phyloP scores from a whole-genome alignment of 2,329 filamentous ascomycete genomes.

The Cladosporium sp. region DNA sequence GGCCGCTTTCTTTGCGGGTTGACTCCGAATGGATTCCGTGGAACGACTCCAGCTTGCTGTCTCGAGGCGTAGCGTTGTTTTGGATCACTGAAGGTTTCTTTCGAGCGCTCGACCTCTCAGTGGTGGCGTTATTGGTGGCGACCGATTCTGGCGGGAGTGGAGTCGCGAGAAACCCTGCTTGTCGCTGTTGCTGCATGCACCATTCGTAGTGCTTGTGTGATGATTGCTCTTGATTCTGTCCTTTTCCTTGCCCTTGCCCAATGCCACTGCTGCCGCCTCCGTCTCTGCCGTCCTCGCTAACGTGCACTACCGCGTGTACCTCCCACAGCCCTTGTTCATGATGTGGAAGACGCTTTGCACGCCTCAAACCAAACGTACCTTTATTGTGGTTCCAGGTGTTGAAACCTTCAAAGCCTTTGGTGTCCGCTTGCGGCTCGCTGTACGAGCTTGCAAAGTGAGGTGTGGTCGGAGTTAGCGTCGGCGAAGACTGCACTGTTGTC shows the following conservation, averaged over 20 bases:
- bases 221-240: background rate
- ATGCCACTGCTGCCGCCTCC: conserved; percentile 3
- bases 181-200: conserved; percentile 3
- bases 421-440: conserved; percentile 24
- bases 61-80: background rate
- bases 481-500: conserved; percentile 29
- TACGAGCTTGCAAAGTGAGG: conserved; percentile 6
- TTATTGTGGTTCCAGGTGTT: conserved; percentile 15
- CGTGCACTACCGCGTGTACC: conserved; percentile 34
- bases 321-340: conserved; percentile 29
- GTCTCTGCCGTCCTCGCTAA: conserved; percentile 11
- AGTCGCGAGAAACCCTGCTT: background rate
- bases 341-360: conserved; percentile 34
- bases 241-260: background rate
- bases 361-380: conserved; percentile 34
- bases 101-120: background rate
- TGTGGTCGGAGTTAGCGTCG: conserved; percentile 25
- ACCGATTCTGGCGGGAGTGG: background rate
- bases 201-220: conserved; percentile 9
- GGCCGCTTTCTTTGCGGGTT: conserved; percentile 11
- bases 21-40: conserved; percentile 14
- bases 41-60: background rate
- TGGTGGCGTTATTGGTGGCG: background rate
- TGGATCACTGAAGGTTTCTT: background rate
- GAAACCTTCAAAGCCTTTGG: background rate